phyloP scores from a whole-genome alignment of 2,329 filamentous ascomycete species.

The Beauveria caledonica region DNA sequence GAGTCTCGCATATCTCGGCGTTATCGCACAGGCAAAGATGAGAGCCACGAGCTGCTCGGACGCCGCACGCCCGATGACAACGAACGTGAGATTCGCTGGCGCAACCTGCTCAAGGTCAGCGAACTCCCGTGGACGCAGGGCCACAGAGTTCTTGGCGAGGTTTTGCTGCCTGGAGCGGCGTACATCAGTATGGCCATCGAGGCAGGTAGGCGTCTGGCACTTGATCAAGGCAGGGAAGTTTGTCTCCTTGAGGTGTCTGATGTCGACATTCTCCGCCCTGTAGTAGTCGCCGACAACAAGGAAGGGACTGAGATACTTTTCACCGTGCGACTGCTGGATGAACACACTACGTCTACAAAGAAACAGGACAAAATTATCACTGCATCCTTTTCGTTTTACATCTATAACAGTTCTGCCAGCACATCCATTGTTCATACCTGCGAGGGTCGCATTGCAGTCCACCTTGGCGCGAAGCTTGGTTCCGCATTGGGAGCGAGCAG shows the following conservation, averaged over 20 bases:
- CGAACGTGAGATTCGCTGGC: slow-evolving; percentile 31
- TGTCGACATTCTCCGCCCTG: not conserved
- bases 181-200: slow-evolving; percentile 37
- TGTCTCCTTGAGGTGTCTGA: slow-evolving; percentile 6
- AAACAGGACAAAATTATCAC: not conserved
- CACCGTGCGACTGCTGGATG: not conserved
- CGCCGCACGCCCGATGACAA: slow-evolving; percentile 16
- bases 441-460: not conserved
- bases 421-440: not conserved
- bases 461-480: not conserved
- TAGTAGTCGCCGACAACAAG: not conserved
- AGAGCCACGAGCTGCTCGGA: slow-evolving; percentile 35
- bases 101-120: slow-evolving; percentile 36
- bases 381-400: not conserved
- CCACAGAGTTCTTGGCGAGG: slow-evolving; percentile 43
- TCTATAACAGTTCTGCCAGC: not conserved
- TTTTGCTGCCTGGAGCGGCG: slow-evolving; percentile 35
- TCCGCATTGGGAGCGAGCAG: not conserved
- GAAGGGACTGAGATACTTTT: not conserved
- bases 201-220: slow-evolving; percentile 21
- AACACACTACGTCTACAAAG: not conserved
- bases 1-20: slow-evolving; percentile 18
- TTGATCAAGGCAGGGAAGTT: not conserved
- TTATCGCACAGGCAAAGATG: slow-evolving; percentile 29
- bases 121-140: slow-evolving; percentile 47